Conservation (phyloP, 2,329 filamentous ascomycete genomes). For the Cytospora piceae region DNA sequence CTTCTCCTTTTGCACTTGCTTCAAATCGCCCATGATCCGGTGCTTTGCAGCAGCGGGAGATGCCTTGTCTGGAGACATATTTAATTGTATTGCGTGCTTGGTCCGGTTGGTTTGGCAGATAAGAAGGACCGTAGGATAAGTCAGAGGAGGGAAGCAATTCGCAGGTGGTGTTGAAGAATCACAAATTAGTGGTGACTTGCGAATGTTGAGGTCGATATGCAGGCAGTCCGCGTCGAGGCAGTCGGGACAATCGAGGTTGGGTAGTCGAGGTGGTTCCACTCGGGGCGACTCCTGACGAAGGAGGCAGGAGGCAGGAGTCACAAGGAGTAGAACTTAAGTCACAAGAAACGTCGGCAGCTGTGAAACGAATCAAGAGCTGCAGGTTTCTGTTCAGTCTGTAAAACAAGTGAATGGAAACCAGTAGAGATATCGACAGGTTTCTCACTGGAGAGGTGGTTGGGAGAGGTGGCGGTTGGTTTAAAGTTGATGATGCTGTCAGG, state of each 20-base stretch:
- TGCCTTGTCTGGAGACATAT: conserved; percentile 44
- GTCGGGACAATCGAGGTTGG: too few species aligned
- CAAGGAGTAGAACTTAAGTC: not conserved
- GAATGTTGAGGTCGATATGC: not conserved
- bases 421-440: not conserved
- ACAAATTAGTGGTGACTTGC: not conserved
- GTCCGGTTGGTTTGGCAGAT: not conserved
- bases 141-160: not conserved
- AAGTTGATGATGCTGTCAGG: not conserved
- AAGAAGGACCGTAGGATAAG: conserved; percentile 1
- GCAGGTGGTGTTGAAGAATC: not conserved
- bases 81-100: conserved; percentile 19
- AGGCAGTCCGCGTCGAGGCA: not conserved
- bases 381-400: not conserved
- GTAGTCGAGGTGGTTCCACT: conserved; percentile 1
- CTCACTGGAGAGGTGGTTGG: not conserved
- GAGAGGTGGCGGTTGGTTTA: conserved; percentile 3
- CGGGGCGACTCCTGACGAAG: conserved; percentile 12
- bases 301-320: not conserved
- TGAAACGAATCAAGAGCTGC: not conserved
- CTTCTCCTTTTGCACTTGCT: conserved; percentile 80
- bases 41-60: conserved; percentile 59
- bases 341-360: not conserved
- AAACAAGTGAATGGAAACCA: conserved; percentile 12
- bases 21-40: conserved; percentile 87